phyloP scores from a whole-genome alignment of 2,329 filamentous ascomycete genomes.

The Gnomoniopsis smithogilvyi region DNA sequence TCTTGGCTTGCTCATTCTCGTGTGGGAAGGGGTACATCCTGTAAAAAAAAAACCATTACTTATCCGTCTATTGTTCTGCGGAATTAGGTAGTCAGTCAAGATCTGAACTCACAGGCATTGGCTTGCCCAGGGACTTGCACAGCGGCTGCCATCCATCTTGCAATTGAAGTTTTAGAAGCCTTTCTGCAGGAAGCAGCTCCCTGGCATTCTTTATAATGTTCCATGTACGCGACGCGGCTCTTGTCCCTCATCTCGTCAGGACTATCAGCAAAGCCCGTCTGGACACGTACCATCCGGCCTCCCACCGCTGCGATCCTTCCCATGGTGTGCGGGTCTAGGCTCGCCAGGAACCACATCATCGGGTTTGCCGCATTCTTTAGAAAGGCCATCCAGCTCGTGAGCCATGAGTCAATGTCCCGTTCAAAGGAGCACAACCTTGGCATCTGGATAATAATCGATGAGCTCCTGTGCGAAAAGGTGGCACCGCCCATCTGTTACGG shows the following conservation, averaged over 20 bases:
- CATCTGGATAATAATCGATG: conserved; percentile 43
- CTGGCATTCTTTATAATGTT: neutral
- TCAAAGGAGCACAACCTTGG: conserved; percentile 43
- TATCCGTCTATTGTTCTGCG: neutral
- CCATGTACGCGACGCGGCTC: neutral
- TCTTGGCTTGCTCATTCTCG: neutral
- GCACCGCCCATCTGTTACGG: conserved; percentile 40
- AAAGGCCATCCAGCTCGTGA: conserved; percentile 10
- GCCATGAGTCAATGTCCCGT: conserved; percentile 37
- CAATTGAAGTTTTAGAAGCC: neutral
- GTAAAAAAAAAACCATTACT: neutral
- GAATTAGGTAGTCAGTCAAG: neutral
- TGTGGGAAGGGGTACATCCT: neutral
- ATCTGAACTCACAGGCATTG: neutral
- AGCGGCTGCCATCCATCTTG: neutral
- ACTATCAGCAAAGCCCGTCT: neutral
- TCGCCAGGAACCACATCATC: neutral
- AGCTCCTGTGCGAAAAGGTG: conserved; percentile 38
- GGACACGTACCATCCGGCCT: neutral
- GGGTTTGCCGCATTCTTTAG: neutral
- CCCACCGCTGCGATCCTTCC: neutral
- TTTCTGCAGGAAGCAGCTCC: neutral
- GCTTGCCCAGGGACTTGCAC: neutral
- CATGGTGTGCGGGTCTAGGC: neutral
- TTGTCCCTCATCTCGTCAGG: neutral